These are phyloP conservation scores for Coniochaeta pulveracea DNA, from an alignment of 2,329 filamentous ascomycete species.

Conservation along the genomic window DNA sequence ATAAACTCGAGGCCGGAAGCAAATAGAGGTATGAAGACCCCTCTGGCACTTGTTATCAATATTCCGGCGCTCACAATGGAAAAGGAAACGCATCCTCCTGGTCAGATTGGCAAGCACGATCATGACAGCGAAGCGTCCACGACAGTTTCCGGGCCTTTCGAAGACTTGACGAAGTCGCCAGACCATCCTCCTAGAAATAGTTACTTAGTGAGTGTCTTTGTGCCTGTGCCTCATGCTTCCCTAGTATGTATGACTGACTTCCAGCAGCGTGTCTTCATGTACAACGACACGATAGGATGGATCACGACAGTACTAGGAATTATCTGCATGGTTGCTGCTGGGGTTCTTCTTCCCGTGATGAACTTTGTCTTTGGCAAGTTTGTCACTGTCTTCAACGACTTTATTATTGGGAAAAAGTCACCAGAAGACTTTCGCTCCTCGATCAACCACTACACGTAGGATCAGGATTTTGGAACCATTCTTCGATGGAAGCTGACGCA, in stretches of 20 bases:
- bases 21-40: too few species aligned
- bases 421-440: constrained; percentile 20
- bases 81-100: background rate
- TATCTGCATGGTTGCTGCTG: background rate
- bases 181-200: background rate
- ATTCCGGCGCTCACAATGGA: background rate
- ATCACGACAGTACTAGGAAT: background rate
- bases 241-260: background rate
- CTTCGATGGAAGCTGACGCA: constrained; percentile 11
- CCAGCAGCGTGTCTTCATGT: constrained; percentile 2
- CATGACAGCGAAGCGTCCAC: background rate
- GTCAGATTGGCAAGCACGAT: background rate
- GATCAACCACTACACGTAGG: constrained; percentile 4
- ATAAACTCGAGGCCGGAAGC: too few species aligned
- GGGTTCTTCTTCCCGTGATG: constrained; percentile 24
- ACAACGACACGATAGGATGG: constrained; percentile 2
- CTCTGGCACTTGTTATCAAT: too few species aligned
- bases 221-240: too few species aligned
- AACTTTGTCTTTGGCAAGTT: constrained; percentile 39
- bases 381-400: constrained; percentile 32
- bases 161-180: background rate
- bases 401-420: constrained; percentile 18
- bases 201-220: constrained; percentile 6
- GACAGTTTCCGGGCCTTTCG: too few species aligned
- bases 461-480: constrained; percentile 11